A percentile compares a stretch with the other conserved stretches of the same genome.
phyloP scores from a whole-genome alignment of 345 rosid species.

The Physaria fendleri region DNA sequence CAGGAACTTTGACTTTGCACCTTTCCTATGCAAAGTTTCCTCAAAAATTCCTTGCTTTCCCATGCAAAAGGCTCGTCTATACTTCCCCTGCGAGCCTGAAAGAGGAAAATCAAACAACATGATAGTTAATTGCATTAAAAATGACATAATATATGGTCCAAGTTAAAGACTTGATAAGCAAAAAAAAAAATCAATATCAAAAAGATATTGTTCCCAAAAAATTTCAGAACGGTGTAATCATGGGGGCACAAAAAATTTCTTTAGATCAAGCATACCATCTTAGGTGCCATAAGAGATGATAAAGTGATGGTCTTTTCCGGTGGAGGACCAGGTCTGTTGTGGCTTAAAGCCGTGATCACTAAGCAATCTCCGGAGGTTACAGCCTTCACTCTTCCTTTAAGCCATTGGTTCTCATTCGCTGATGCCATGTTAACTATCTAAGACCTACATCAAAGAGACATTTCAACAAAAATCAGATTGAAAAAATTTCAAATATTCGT shows the following conservation, averaged over 20 bases:
- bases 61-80: constrained; percentile 93
- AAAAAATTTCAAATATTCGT: background rate
- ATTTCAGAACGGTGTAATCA: too few relatives aligned
- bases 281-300: constrained; percentile 77
- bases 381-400: constrained; percentile 76
- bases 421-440: constrained; percentile 37
- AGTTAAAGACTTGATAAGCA: background rate
- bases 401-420: constrained; percentile 43
- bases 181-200: background rate
- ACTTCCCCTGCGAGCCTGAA: constrained; percentile 81
- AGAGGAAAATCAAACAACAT: background rate
- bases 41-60: constrained; percentile 86
- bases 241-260: background rate
- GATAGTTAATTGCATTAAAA: background rate
- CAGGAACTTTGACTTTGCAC: constrained; percentile 28
- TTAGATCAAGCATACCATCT: constrained; percentile 44
- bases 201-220: too few relatives aligned
- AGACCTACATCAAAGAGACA: constrained; percentile 22
- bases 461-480: background rate
- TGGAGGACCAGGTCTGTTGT: constrained; percentile 60
- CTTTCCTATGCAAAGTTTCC: constrained; percentile 98
- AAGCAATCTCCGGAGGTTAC: constrained; percentile 83
- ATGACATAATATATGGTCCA: background rate
- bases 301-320: constrained; percentile 80
- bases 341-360: constrained; percentile 58